phyloP scores from a whole-genome alignment of 2,329 filamentous ascomycete species.

The Microdochium bolleyi region DNA sequence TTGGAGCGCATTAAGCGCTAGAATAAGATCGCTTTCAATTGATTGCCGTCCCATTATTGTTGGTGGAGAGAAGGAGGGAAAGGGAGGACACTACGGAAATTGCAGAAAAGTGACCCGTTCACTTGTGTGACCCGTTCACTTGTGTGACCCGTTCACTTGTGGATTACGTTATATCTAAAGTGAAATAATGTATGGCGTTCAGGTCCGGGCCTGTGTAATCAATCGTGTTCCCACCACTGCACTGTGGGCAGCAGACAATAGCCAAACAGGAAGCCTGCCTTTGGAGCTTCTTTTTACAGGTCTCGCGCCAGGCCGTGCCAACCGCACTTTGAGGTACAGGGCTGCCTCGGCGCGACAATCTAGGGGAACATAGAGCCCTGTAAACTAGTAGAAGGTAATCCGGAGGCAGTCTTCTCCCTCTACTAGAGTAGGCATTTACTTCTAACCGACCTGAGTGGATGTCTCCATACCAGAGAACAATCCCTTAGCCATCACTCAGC shows the following conservation, averaged over 20 bases:
- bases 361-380: neutral
- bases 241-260: neutral
- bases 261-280: neutral
- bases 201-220: neutral
- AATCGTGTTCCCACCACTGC: neutral
- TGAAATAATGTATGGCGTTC: too few species aligned
- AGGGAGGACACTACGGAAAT: too few species aligned
- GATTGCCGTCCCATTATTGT: too few species aligned
- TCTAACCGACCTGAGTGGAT: neutral
- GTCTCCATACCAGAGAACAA: neutral
- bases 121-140: too few species aligned
- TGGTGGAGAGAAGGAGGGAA: too few species aligned
- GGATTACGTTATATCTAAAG: too few species aligned
- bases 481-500: neutral
- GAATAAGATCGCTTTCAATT: too few species aligned
- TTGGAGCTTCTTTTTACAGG: neutral
- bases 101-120: too few species aligned
- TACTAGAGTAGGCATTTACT: neutral
- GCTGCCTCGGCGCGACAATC: neutral
- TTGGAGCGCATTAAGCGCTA: too few species aligned
- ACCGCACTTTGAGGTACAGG: neutral
- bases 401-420: neutral
- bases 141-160: too few species aligned
- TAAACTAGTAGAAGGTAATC: neutral
- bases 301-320: neutral